Base-by-base conservation (phyloP, 768 basidiomycete genomes). In the Russula vinacea region DNA sequence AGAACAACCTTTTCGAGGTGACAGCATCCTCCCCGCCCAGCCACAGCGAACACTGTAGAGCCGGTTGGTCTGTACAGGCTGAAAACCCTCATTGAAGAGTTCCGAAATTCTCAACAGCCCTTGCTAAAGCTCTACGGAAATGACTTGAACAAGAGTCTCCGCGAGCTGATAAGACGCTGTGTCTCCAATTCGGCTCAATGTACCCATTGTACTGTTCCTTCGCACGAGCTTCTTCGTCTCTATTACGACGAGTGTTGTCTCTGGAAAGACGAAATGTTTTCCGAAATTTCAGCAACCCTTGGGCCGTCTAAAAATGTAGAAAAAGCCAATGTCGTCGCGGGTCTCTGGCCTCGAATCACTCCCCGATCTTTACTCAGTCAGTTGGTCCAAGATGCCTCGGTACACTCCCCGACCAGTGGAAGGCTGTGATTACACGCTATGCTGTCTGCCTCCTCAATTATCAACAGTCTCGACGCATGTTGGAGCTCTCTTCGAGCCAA, bases 341-440 rank as follows among this genome's bases (percentile, higher is more conserved):
- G 64, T 3, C 64, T 64, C 1, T 64, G 62, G 62, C 62, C 62
- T 24, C 62, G 62, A 32, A 39, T 64, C 24, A 60, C 58, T 5
- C 59, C 58, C 22, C 42, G 53, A 39, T 49, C 55, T 54, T 40
- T 56, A 6, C 59, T 58, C 16, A 39, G 69, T 64, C 57, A 71
- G 22, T 55, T 75, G 26, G 65, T 70, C n/a, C 68, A 66, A 56
- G 72, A 73, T 4, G 10, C 0, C 61, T 66, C 45, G 47, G 51
- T 63, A 35, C 63, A 47, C 53, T 44, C 54, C 17, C 58, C 9
- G 52, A 44, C 13, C 26, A 33, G 32, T 64, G 62, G 62, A 58
- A 45, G 17, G 3, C 5, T 0, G n/a, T 16, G 2, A 40, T 60
- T n/a, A 54, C 24, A 33, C 32, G 33, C 24, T 64, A 53, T 17